Percentiles rank a stretch among this genome's conserved stretches.
phyloP scores from a whole-genome alignment of 805 yeast species.

The Blastobotrys muscicola region DNA sequence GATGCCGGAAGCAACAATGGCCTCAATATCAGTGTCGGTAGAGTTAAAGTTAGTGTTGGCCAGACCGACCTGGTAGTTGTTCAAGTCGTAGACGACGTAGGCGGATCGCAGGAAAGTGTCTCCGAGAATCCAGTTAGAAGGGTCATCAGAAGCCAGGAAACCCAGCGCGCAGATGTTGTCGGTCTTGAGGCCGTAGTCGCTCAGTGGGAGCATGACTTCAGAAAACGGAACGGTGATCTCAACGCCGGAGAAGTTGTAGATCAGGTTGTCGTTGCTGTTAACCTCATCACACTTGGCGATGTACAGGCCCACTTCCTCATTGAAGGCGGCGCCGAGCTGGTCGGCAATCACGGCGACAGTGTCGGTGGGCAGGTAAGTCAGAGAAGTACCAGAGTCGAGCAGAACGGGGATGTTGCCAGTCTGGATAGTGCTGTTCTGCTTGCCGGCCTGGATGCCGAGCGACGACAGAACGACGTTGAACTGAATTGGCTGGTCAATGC shows the following conservation, averaged over 20 bases:
- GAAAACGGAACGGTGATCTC: conserved; percentile 19
- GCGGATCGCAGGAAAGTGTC: conserved; percentile 56
- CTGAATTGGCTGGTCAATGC: conserved; percentile 10
- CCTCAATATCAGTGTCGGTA: conserved; percentile 21
- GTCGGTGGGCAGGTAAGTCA: conserved; percentile 17
- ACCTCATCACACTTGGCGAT: conserved; percentile 16
- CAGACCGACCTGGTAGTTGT: conserved; percentile 43
- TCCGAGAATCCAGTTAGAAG: conserved; percentile 35
- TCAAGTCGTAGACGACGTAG: conserved; percentile 60
- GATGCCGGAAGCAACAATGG: conserved; percentile 18
- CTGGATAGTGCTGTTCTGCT: conserved; percentile 3
- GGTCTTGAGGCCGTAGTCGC: not conserved
- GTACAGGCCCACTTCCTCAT: conserved; percentile 19
- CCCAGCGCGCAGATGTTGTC: not conserved
- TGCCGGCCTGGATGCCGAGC: conserved; percentile 1
- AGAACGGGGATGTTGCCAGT: conserved; percentile 9
- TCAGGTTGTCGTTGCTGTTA: conserved; percentile 26
- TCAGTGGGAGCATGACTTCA: conserved; percentile 15
- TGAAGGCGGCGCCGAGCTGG: conserved; percentile 34
- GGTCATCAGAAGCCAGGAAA: no score
- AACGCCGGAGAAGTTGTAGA: conserved; percentile 43
- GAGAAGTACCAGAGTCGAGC: conserved; percentile 21
- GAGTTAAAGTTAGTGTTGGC: conserved; percentile 36
- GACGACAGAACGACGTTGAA: conserved; percentile 9
- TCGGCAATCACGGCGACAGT: conserved; percentile 24